Conservation (phyloP, 129 eudicot genomes). For the Escallonia rubra region DNA sequence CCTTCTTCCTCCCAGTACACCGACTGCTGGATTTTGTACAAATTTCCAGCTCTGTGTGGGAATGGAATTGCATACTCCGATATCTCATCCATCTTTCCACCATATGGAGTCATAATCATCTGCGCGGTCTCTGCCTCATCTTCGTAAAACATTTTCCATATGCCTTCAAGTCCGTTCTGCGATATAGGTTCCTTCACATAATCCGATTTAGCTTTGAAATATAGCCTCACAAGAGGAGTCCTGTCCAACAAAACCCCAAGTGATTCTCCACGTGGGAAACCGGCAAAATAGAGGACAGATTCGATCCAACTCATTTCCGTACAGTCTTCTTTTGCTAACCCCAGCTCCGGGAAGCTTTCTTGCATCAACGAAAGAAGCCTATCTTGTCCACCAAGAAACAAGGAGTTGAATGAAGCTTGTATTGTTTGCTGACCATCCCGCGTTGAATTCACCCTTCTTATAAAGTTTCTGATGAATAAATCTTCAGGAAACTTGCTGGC, state of each 20-base stretch:
- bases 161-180: slow-evolving; percentile 8
- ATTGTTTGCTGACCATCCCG: background rate
- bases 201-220: slow-evolving; percentile 19
- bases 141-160: slow-evolving; percentile 8
- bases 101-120: slow-evolving; percentile 14
- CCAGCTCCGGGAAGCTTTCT: slow-evolving; percentile 15
- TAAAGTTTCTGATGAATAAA: slow-evolving; percentile 5
- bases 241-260: slow-evolving; percentile 7
- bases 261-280: background rate
- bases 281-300: slow-evolving; percentile 13
- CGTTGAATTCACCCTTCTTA: background rate
- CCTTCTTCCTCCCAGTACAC: slow-evolving; percentile 46
- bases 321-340: slow-evolving; percentile 7
- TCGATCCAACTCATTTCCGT: slow-evolving; percentile 25
- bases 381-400: slow-evolving; percentile 10
- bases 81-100: slow-evolving; percentile 22
- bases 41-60: slow-evolving; percentile 51
- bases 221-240: background rate
- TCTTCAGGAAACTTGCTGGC: slow-evolving; percentile 18
- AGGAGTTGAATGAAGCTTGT: slow-evolving; percentile 11
- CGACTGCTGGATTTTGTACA: slow-evolving; percentile 41
- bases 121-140: slow-evolving; percentile 13
- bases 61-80: slow-evolving; percentile 41
- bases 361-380: slow-evolving; percentile 1
- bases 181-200: slow-evolving; percentile 9